Evolutionary conservation across 257 asterid species (phyloP).

Genomic region (Fraxinus cuspidata): DNA sequence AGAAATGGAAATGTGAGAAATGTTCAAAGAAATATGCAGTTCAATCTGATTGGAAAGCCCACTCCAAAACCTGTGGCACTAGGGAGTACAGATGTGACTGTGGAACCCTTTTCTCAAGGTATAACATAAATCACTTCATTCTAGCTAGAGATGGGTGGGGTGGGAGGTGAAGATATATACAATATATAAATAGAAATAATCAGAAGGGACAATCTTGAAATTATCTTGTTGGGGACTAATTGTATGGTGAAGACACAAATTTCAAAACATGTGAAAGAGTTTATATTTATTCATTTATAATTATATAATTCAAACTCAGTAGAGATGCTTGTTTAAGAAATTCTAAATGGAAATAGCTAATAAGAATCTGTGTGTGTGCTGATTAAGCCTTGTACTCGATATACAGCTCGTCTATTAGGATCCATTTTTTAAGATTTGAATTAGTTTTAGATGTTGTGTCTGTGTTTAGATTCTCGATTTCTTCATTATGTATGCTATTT

Average conservation of each 20-base stretch:
- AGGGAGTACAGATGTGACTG: slow-evolving; percentile 94
- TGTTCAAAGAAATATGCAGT: slow-evolving; percentile 88
- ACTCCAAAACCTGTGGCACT: slow-evolving; percentile 92
- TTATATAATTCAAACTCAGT: too few species aligned
- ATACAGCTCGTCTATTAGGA: not conserved
- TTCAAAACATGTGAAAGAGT: slow-evolving; percentile 4
- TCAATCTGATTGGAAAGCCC: slow-evolving; percentile 97
- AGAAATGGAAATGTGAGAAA: slow-evolving; percentile 89
- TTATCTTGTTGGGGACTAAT: slow-evolving; percentile 8
- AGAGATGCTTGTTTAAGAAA: too few species aligned
- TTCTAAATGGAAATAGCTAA: slow-evolving; percentile 5
- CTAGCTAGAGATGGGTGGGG: not conserved
- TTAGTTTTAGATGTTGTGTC: not conserved
- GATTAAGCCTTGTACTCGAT: not conserved
- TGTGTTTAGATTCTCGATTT: not conserved
- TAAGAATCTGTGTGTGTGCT: not conserved
- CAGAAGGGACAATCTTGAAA: not conserved
- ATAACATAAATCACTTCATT: not conserved
- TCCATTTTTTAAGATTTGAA: not conserved
- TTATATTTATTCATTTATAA: too few species aligned
- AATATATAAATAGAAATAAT: not conserved
- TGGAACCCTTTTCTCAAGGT: slow-evolving; percentile 97
- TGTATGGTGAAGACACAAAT: slow-evolving; percentile 21
- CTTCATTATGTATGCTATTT: not conserved
- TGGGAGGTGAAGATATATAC: not conserved